Evolutionary conservation across 202 grass and related monocot genomes (phyloP).

Genomic region (Cymbopogon flexuosus): DNA sequence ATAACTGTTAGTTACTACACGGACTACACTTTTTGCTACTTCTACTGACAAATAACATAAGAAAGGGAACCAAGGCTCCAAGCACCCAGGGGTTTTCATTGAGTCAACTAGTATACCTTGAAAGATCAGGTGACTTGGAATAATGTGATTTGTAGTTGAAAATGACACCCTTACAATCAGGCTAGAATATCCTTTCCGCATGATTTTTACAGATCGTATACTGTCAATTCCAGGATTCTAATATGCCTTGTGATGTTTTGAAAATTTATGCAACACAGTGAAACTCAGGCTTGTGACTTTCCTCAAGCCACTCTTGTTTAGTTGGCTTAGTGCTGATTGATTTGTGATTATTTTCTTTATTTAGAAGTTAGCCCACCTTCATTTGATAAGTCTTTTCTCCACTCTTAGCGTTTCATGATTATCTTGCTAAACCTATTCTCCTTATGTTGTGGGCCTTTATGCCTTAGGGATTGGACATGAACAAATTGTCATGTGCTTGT

Average conservation of each 20-base stretch:
- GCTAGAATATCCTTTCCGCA: neutral
- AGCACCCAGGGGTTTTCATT: neutral
- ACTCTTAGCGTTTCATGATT: neutral
- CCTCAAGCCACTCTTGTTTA: neutral
- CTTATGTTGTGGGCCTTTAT: neutral
- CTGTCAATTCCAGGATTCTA: neutral
- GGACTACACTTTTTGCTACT: neutral
- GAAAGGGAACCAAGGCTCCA: neutral
- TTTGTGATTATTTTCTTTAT: neutral
- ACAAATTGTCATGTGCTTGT: neutral
- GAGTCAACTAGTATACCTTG: neutral
- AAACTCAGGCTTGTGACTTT: neutral
- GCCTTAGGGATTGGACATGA: neutral
- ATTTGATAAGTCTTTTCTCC: neutral
- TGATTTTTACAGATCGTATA: neutral
- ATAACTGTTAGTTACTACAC: constrained; percentile 1
- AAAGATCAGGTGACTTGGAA: neutral
- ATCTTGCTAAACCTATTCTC: neutral
- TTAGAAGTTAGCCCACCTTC: neutral
- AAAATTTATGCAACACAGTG: neutral
- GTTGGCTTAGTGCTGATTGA: neutral
- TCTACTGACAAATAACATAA: neutral
- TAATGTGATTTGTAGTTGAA: neutral
- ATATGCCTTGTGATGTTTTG: neutral
- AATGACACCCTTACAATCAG: neutral